Conservation (phyloP, 768 basidiomycete species). For the Boletus tomentosulus region DNA sequence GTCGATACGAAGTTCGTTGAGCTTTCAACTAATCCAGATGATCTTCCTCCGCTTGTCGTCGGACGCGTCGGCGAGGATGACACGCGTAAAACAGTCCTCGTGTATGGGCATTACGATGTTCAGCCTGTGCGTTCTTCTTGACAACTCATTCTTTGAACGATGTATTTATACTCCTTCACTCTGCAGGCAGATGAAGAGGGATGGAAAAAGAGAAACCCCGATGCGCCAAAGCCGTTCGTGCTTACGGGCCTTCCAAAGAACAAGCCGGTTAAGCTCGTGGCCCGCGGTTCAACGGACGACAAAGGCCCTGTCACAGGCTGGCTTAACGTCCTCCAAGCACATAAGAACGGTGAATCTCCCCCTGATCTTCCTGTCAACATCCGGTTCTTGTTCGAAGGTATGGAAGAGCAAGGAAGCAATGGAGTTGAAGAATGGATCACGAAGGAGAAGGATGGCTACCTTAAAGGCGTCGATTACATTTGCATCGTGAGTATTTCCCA, state of each 20-base stretch:
- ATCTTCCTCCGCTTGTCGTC: not conserved
- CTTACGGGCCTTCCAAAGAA: not conserved
- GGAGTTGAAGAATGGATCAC: constrained; percentile 81
- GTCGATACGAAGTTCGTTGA: not conserved
- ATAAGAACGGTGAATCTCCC: constrained; percentile 41
- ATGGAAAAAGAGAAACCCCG: not conserved
- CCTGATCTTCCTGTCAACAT: constrained; percentile 74
- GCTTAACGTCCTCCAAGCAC: constrained; percentile 88
- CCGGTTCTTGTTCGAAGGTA: constrained; percentile 86
- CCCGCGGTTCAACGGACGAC: constrained; percentile 84
- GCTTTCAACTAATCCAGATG: not conserved
- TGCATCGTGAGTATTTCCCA: constrained; percentile 61
- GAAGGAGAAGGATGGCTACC: constrained; percentile 66
- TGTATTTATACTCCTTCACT: no score
- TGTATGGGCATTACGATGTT: not conserved
- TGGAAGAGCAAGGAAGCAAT: constrained; percentile 87
- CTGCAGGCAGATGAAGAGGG: not conserved
- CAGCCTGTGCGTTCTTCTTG: not conserved
- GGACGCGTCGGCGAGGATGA: not conserved
- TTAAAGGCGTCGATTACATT: constrained; percentile 77
- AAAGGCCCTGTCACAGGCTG: constrained; percentile 88
- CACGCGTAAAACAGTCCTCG: not conserved
- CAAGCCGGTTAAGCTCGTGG: constrained; percentile 49
- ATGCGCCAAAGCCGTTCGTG: not conserved
- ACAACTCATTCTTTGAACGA: not conserved